These are phyloP conservation scores for Wickerhamiella infanticola DNA, from an alignment of 1,139 yeast genomes.

Conservation along the genomic window DNA sequence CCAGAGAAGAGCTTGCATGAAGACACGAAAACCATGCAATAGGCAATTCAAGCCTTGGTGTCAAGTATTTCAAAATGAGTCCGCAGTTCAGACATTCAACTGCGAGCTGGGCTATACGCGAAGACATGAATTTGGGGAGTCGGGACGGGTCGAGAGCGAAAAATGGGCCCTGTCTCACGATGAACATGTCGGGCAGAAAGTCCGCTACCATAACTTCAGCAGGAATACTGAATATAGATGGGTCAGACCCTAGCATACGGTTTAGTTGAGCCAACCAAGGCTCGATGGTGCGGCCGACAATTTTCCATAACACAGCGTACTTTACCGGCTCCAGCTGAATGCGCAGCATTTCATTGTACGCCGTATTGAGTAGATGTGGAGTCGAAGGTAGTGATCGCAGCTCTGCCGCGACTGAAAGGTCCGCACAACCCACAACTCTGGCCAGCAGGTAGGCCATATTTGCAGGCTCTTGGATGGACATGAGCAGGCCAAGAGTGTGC, in stretches of 20 bases:
- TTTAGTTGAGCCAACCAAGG: conserved; percentile 13
- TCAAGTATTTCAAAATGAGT: background rate
- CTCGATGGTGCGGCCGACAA: conserved; percentile 4
- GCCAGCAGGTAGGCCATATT: conserved; percentile 16
- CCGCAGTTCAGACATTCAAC: conserved; percentile 14
- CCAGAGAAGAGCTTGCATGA: background rate
- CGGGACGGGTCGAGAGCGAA: conserved; percentile 8
- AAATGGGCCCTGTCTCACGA: conserved; percentile 10
- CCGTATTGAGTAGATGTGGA: conserved; percentile 16
- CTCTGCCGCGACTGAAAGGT: conserved; percentile 14
- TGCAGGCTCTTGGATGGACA: background rate
- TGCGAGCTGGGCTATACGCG: conserved; percentile 12
- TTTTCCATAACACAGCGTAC: conserved; percentile 9
- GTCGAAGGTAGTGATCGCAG: conserved; percentile 18
- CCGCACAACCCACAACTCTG: conserved; percentile 21
- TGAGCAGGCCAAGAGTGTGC: background rate
- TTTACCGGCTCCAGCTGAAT: conserved; percentile 9
- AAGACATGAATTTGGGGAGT: conserved; percentile 16
- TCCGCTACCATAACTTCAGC: background rate
- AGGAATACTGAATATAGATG: background rate
- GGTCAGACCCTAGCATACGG: conserved; percentile 7
- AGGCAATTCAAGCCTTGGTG: background rate
- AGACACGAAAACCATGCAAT: background rate
- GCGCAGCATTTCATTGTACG: conserved; percentile 14
- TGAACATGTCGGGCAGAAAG: conserved; percentile 11